Evolutionary conservation across 192 early-diverging fungal species (phyloP).

Genomic region (Backusella circina): DNA sequence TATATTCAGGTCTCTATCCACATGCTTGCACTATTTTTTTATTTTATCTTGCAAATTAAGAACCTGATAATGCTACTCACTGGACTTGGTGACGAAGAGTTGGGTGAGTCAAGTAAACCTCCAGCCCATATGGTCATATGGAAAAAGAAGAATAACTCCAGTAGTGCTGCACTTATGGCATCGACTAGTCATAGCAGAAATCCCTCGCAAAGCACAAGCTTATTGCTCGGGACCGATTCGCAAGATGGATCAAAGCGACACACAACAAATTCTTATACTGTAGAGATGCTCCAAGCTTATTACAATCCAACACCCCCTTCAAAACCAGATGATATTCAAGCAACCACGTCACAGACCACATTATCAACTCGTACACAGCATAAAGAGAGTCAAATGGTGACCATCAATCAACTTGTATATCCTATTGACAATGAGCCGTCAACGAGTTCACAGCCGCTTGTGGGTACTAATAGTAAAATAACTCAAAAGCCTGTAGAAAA

Average conservation of each 20-base stretch:
- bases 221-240: not conserved
- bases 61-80: conserved; percentile 17
- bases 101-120: not conserved
- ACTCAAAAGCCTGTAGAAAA: not conserved
- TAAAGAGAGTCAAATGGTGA: not conserved
- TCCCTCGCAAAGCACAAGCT: not conserved
- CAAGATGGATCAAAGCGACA: not conserved
- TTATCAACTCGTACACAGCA: not conserved
- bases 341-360: not conserved
- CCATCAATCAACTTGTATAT: not conserved
- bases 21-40: conserved; percentile 34
- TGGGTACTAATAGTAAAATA: not conserved
- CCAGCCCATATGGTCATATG: conserved; percentile 9
- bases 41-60: conserved; percentile 32
- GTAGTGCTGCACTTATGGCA: not conserved
- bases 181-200: not conserved
- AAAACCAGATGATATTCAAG: conserved; percentile 1
- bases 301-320: not conserved
- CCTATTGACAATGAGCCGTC: not conserved
- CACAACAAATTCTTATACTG: not conserved
- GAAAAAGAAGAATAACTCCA: not conserved
- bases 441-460: not conserved
- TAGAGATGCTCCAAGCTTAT: not conserved
- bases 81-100: conserved; percentile 18
- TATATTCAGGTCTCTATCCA: conserved; percentile 44